phyloP scores from a whole-genome alignment of 345 rosid species.

The Lagerstroemia speciosa region DNA sequence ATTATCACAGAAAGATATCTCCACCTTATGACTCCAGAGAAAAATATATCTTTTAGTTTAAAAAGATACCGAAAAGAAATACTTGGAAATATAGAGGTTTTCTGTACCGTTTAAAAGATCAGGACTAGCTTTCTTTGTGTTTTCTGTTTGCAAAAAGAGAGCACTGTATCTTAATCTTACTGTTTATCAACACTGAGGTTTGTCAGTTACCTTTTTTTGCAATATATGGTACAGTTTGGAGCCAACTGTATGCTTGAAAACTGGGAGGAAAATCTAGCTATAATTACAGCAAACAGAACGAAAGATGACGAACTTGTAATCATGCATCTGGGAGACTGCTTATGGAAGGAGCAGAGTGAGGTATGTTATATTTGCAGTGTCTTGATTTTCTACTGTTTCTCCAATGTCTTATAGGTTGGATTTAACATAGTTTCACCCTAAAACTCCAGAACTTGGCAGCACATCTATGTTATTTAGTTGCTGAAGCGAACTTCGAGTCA shows the following conservation, averaged over 20 bases:
- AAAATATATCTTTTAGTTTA: neutral
- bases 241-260: slow-evolving; percentile 82
- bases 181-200: neutral
- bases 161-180: neutral
- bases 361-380: slow-evolving; percentile 25
- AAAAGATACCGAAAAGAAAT: neutral
- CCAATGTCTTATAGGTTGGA: neutral
- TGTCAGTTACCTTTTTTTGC: neutral
- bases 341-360: slow-evolving; percentile 98
- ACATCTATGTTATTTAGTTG: slow-evolving; percentile 72
- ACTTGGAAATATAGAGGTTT: neutral
- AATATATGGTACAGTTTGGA: slow-evolving; percentile 33
- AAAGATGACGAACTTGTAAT: slow-evolving; percentile 93
- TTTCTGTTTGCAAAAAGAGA: neutral
- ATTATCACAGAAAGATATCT: neutral
- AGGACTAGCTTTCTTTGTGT: neutral
- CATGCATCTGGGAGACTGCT: slow-evolving; percentile 92
- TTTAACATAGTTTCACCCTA: slow-evolving; percentile 4
- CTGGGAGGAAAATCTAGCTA: slow-evolving; percentile 98
- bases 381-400: neutral
- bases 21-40: neutral
- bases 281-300: slow-evolving; percentile 94
- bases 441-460: slow-evolving; percentile 71
- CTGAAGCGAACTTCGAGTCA: slow-evolving; percentile 76
- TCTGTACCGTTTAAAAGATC: neutral